phyloP scores from a whole-genome alignment of 2,329 filamentous ascomycete genomes.

The Rugonectria rugulosa region DNA sequence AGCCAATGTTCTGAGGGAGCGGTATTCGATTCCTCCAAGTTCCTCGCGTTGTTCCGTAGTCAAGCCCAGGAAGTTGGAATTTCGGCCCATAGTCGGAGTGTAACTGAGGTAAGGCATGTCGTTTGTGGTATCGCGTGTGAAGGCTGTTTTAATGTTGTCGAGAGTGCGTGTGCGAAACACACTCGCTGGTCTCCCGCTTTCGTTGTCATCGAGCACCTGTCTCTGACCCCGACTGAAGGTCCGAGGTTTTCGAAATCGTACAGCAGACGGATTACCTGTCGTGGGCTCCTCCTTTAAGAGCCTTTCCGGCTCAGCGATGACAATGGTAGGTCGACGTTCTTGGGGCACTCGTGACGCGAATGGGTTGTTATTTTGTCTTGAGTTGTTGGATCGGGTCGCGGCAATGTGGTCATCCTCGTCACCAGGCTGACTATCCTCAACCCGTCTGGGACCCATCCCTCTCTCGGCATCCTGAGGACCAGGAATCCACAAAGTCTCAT shows the following conservation, averaged over 20 bases:
- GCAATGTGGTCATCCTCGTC: constrained; percentile 45
- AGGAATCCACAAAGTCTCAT: constrained; percentile 81
- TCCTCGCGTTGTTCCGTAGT: constrained; percentile 93
- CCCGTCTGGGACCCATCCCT: constrained; percentile 72
- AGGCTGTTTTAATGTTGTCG: constrained; percentile 64
- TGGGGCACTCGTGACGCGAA: constrained; percentile 35
- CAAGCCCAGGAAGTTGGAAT: constrained; percentile 89
- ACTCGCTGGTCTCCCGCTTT: constrained; percentile 34
- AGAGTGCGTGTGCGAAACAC: constrained; percentile 58
- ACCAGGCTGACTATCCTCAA: constrained; percentile 51
- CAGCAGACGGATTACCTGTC: constrained; percentile 46
- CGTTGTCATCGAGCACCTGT: constrained; percentile 47
- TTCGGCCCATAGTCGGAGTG: constrained; percentile 89
- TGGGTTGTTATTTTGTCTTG: constrained; percentile 28
- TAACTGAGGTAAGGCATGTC: constrained; percentile 92
- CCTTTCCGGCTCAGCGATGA: constrained; percentile 69
- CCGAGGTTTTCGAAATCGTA: constrained; percentile 55
- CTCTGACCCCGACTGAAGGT: constrained; percentile 48
- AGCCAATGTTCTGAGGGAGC: constrained; percentile 85
- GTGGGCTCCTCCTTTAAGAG: constrained; percentile 47
- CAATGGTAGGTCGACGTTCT: constrained; percentile 64
- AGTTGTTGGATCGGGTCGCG: constrained; percentile 38
- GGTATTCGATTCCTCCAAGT: constrained; percentile 94
- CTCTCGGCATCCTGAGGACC: constrained; percentile 90
- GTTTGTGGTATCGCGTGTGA: constrained; percentile 61